Evolutionary conservation across 1,284 basidiomycete species (phyloP), one percentile per base, ranked within the genome.

Genomic region (Kalmanozyma brasiliensis): DNA sequence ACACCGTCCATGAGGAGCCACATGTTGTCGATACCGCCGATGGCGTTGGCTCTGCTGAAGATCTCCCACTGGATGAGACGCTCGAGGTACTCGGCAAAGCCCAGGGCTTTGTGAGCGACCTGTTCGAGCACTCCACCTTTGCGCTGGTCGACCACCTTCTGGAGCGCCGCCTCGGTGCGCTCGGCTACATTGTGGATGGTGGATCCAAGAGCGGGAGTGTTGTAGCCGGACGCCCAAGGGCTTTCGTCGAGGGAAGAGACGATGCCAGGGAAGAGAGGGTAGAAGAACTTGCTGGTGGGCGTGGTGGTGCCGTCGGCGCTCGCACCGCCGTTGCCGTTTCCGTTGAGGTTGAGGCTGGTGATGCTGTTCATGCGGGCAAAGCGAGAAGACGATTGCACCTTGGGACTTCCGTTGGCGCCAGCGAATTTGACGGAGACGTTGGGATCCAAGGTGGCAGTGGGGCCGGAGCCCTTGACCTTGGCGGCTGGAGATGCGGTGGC

Each of bases 11-110:
- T 55, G 48, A 74, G 55, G 13, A 77, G 55, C 73, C 72, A 74
- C 70, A 77, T 73, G 65, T 72, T 67, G 60, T 76, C 71, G 36
- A 76, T 47, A n/a, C 73, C 73, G 17, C 55, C 62, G 36, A 68
- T 75, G 13, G 60, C 60, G 22, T 69, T 69, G 44, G 55, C 49
- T 10, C 66, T 46, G 42, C 60, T 63, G 52, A 48, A 69, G 45
- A 69, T 52, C 30, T 69, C 60, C 37, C 48, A 69, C 29, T 69
- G 66, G 9, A 69, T 24, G 4, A 58, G 33, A 22, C 52, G 66
- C 52, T 69, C 56, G 36, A 69, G 23, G 23, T 52, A 37, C 14
- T 52, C 51, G 10, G 49, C 55, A 8, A 38, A 19, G 19, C 20
- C 44, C 17, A 69, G 44, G n/a, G 53, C 49, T 19, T 33, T 24